Evolutionary conservation across 2,329 filamentous ascomycete genomes (phyloP).

Genomic region (Pseudofabraea citricarpa): DNA sequence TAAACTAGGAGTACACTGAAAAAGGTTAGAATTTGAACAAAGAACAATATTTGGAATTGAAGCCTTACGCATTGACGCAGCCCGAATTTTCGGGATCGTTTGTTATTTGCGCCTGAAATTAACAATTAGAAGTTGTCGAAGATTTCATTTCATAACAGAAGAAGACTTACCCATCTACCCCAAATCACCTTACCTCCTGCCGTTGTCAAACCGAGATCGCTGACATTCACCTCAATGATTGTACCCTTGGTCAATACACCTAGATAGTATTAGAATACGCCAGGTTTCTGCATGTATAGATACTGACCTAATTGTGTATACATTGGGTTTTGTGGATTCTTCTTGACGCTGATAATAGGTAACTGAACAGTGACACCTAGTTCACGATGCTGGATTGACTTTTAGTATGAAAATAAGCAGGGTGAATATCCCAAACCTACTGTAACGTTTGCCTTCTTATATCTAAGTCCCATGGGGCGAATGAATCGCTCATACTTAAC

Average conservation of each 20-base stretch:
- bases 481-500: constrained; percentile 71
- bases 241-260: constrained; percentile 86
- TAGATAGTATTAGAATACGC: constrained; percentile 2
- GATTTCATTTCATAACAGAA: constrained; percentile 9
- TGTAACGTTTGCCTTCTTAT: constrained; percentile 72
- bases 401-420: constrained; percentile 23
- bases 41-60: constrained; percentile 3
- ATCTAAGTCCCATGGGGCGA: constrained; percentile 70
- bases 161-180: constrained; percentile 74
- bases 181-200: constrained; percentile 90
- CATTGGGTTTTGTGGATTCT: constrained; percentile 83
- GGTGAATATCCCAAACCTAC: background rate
- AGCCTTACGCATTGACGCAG: constrained; percentile 45
- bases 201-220: constrained; percentile 85
- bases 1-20: constrained; percentile 20
- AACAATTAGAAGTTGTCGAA: constrained; percentile 25
- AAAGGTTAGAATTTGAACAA: constrained; percentile 3
- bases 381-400: constrained; percentile 52
- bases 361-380: constrained; percentile 84
- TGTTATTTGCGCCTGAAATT: constrained; percentile 23
- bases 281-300: background rate
- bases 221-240: constrained; percentile 87
- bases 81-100: constrained; percentile 58
- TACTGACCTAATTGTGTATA: constrained; percentile 69
- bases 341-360: constrained; percentile 69